Evolutionary conservation across 805 yeast genomes (phyloP).

Genomic region (Candida pini): DNA sequence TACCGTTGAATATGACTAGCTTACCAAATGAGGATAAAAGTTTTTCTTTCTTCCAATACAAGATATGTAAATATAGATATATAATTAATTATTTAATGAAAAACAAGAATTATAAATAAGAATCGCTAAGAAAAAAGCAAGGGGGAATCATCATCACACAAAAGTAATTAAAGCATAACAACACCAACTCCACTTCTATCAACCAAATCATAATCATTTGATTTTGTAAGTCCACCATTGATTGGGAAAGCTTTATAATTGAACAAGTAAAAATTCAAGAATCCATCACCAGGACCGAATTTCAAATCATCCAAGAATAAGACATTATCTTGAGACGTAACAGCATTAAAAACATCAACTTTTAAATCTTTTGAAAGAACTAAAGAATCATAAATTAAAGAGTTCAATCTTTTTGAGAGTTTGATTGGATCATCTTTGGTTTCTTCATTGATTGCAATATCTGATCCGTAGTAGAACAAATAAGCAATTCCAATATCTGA

Average conservation of each 20-base stretch:
- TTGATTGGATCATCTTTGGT: conserved; percentile 33
- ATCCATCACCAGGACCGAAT: conserved; percentile 93
- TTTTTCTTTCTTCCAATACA: not conserved
- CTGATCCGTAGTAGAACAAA: conserved; percentile 82
- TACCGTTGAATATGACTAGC: conserved; percentile 18
- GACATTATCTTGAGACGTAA: conserved; percentile 86
- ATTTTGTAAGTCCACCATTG: conserved; percentile 68
- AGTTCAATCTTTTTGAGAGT: conserved; percentile 53
- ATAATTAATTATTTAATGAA: not conserved
- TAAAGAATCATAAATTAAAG: conserved; percentile 67
- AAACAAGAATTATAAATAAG: too few relatives aligned
- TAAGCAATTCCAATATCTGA: conserved; percentile 79
- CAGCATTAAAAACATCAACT: conserved; percentile 91
- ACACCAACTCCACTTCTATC: conserved; percentile 82
- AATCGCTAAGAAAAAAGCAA: too few relatives aligned
- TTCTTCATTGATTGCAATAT: conserved; percentile 41
- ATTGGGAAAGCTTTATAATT: conserved; percentile 82
- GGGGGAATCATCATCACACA: too few relatives aligned
- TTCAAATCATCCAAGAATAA: conserved; percentile 75
- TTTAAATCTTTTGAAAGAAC: conserved; percentile 60
- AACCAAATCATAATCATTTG: conserved; percentile 46
- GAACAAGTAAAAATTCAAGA: conserved; percentile 83
- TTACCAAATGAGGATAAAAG: not conserved
- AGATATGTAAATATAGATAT: too few relatives aligned
- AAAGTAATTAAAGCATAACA: conserved; percentile 58